Evolutionary conservation across 169 alveolate genomes (phyloP), one percentile per base, ranked within the genome.

Genomic region (Babesia divergens): DNA sequence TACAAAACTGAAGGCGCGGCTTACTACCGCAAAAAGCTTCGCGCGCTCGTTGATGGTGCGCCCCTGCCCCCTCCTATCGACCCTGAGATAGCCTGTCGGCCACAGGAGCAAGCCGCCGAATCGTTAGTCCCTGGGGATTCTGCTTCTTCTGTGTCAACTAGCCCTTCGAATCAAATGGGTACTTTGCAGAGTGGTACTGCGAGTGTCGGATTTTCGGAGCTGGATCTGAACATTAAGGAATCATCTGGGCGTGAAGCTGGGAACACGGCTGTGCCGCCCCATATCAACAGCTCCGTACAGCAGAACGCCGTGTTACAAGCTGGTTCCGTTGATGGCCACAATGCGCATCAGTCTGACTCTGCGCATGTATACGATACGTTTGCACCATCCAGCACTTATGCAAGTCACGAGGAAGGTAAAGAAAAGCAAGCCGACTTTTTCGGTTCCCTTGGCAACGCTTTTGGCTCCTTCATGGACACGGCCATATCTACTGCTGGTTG

Each of bases 1-100:
- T 87, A 87, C 81, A 60, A 84, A 62, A 87, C 93, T 4, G 86
- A 83, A 44, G 93, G 90, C 38, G 91, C 93, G 38, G 93, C 86
- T 8, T 84, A 87, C 74, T 87, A 87, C 84, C 82, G 91, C 46
- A 67, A 58, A 29, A 13, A 64, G 9, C 58, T 77, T 26, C 65
- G 82, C 34, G 86, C 86, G 2, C 20, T 67, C 24, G 86, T 77
- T 9, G 86, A 77, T 31, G 82, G 70, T 18, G 34, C 71, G 20
- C 86, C 74, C 14, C 29, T 77, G 20, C 86, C 86, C 3, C 77
- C 82, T 28, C 65, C 76, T 16, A 64, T 77, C 40, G 83, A 66
- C 9, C 59, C 75, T 6, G 76, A 47, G 22, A 29, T 77, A 14
- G 86, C 86, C 16, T 26, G 40, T 32, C 72, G 74, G 18, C 75